These are phyloP conservation scores for Inga oerstediana DNA, from an alignment of 306 rosid genomes.

Conservation along the genomic window DNA sequence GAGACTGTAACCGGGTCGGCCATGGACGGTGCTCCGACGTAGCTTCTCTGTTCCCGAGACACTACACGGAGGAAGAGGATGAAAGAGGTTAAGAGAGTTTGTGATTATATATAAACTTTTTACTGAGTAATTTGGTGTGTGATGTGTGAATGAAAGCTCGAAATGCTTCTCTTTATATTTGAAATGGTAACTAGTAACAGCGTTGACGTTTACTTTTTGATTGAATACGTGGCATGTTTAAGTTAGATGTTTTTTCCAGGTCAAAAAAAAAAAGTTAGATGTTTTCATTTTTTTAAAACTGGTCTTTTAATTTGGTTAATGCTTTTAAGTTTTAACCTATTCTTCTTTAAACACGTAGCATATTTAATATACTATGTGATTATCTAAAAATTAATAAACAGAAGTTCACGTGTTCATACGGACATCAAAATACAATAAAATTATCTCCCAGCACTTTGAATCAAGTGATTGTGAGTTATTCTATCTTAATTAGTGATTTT, in stretches of 20 bases:
- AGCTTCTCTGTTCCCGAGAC: not conserved
- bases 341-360: too few species aligned
- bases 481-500: too few species aligned
- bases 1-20: constrained; percentile 38
- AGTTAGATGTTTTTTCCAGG: too few species aligned
- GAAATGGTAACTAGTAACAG: not conserved
- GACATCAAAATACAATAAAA: too few species aligned
- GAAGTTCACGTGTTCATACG: too few species aligned
- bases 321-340: too few species aligned
- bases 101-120: not conserved
- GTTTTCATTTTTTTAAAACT: too few species aligned
- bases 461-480: too few species aligned
- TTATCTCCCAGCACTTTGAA: too few species aligned
- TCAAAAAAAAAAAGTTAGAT: too few species aligned
- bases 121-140: not conserved
- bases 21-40: constrained; percentile 14
- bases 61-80: not conserved
- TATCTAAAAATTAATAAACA: too few species aligned
- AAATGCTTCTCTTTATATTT: not conserved
- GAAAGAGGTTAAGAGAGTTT: not conserved
- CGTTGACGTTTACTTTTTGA: constrained; percentile 36
- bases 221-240: not conserved
- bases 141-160: not conserved
- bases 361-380: too few species aligned
- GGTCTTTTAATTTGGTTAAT: not conserved